phyloP scores from a whole-genome alignment of 768 basidiomycete species.

The Termitomyces heimii region DNA sequence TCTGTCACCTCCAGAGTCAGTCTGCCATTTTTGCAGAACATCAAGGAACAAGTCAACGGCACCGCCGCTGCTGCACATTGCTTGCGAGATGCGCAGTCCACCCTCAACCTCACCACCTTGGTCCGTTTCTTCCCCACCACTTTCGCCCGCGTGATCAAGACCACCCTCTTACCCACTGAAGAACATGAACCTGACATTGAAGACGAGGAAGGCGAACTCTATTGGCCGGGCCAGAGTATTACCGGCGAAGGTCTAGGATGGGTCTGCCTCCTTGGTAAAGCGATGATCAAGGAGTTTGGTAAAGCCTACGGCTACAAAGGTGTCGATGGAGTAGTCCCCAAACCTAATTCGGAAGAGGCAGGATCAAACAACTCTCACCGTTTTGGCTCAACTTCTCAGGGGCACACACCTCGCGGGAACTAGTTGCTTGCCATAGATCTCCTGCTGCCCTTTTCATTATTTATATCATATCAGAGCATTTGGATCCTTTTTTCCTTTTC shows the following conservation, averaged over 20 bases:
- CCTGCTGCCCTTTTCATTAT: slow-evolving; percentile 1
- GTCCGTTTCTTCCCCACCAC: slow-evolving; percentile 71
- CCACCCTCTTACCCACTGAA: slow-evolving; percentile 54
- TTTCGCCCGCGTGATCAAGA: slow-evolving; percentile 66
- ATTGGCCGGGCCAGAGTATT: slow-evolving; percentile 71
- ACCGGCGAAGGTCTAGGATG: slow-evolving; percentile 78
- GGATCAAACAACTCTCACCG: slow-evolving; percentile 11
- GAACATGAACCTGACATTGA: slow-evolving; percentile 81
- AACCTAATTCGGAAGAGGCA: slow-evolving; percentile 40
- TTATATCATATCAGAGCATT: slow-evolving; percentile 6
- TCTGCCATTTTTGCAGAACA: slow-evolving; percentile 31
- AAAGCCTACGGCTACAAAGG: slow-evolving; percentile 70
- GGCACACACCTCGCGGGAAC: slow-evolving; percentile 14
- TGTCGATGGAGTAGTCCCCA: slow-evolving; percentile 65
- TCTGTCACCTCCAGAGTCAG: slow-evolving; percentile 38
- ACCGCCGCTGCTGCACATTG: slow-evolving; percentile 38
- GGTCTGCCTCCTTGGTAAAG: slow-evolving; percentile 84
- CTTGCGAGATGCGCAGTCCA: slow-evolving; percentile 43
- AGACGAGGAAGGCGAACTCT: slow-evolving; percentile 83
- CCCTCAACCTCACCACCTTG: slow-evolving; percentile 61
- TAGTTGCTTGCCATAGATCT: slow-evolving; percentile 6
- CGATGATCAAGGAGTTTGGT: slow-evolving; percentile 82
- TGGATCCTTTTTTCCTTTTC: background rate
- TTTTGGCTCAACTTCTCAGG: slow-evolving; percentile 14
- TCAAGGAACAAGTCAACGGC: slow-evolving; percentile 36